Conservation (phyloP, 2,329 filamentous ascomycete genomes). For the Fusarium dimerum region DNA sequence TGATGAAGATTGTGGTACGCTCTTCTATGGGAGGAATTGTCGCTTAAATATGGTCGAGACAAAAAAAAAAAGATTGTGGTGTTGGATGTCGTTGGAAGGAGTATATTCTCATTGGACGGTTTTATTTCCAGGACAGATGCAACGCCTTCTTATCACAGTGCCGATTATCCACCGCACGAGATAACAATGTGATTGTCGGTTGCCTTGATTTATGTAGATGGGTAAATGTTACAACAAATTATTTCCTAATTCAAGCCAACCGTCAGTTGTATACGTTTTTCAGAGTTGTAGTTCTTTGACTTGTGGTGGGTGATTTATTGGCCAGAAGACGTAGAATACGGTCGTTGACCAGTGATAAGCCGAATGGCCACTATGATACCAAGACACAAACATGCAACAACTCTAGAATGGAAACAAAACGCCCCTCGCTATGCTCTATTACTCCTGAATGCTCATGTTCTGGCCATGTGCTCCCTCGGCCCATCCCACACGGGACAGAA, state of each 20-base stretch:
- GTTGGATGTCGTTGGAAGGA: not conserved
- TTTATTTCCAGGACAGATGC: not conserved
- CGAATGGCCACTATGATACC: too few relatives aligned
- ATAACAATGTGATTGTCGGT: not conserved
- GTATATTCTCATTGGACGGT: not conserved
- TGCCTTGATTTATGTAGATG: not conserved
- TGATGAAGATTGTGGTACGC: too few relatives aligned
- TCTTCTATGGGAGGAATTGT: too few relatives aligned
- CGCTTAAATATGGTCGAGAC: too few relatives aligned
- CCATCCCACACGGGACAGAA: slow-evolving; percentile 27
- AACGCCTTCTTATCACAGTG: not conserved
- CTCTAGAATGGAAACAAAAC: slow-evolving; percentile 1
- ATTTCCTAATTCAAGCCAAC: too few relatives aligned
- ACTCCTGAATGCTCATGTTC: not conserved
- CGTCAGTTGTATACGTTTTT: too few relatives aligned
- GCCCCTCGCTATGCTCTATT: slow-evolving; percentile 17
- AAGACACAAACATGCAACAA: not conserved
- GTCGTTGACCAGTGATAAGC: too few relatives aligned
- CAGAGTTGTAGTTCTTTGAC: too few relatives aligned
- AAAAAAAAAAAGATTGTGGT: not conserved
- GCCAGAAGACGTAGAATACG: too few relatives aligned
- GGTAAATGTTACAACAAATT: too few relatives aligned
- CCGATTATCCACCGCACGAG: not conserved
- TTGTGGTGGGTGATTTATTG: too few relatives aligned
- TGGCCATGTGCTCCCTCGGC: slow-evolving; percentile 17